These are phyloP conservation scores for Syzygium syzygioides DNA, from an alignment of 441 rosid genomes.

Conservation along the genomic window DNA sequence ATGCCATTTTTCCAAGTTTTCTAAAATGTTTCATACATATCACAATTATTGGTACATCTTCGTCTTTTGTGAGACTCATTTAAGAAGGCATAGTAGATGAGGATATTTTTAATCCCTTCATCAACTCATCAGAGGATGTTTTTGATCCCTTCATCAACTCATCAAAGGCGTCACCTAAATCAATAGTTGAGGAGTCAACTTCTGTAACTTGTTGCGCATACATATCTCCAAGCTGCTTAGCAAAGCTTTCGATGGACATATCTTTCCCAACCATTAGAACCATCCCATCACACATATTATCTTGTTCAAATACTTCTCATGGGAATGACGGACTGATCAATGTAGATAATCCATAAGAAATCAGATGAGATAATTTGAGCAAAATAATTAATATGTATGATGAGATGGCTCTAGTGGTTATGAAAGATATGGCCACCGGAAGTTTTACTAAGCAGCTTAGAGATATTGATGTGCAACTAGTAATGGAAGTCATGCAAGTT, in stretches of 20 bases:
- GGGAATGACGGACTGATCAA: neutral
- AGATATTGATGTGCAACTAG: neutral
- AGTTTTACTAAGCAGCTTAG: neutral
- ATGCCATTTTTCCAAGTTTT: neutral
- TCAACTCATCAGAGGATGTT: neutral
- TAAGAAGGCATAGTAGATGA: neutral
- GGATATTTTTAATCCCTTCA: neutral
- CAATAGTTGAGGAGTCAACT: neutral
- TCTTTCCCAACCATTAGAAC: neutral
- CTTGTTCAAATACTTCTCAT: neutral
- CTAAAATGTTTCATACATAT: neutral
- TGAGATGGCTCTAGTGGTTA: accelerated
- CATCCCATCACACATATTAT: neutral
- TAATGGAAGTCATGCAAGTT: neutral
- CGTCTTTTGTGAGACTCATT: neutral
- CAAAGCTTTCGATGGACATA: neutral
- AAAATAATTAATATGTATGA: neutral
- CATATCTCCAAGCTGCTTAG: neutral
- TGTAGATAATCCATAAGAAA: neutral
- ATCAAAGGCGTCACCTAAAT: neutral
- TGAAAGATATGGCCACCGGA: accelerated
- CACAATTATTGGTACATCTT: neutral
- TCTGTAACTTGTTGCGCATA: neutral
- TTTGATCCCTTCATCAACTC: neutral
- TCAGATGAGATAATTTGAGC: neutral